Conservation (phyloP, 495 filamentous ascomycete species). For the Xylaria nigripes region DNA sequence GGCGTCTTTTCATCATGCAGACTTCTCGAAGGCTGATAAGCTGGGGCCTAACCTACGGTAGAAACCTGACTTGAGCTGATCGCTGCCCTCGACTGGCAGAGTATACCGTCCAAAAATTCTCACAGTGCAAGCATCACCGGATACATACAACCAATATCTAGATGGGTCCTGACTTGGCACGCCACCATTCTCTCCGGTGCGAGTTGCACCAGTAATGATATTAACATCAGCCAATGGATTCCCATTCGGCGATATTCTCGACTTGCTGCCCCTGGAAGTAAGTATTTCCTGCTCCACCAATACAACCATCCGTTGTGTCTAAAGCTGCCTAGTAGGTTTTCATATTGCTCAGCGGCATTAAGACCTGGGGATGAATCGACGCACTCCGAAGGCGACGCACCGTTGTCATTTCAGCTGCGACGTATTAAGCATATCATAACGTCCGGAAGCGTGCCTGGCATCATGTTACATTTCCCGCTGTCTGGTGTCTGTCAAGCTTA, state of each 20-base stretch:
- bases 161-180: background rate
- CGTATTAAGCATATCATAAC: background rate
- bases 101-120: background rate
- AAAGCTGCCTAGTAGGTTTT: background rate
- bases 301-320: background rate
- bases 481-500: conserved; percentile 1
- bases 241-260: background rate
- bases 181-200: background rate
- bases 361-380: background rate
- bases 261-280: background rate
- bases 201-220: background rate
- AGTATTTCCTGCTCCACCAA: conserved; percentile 4
- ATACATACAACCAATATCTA: background rate
- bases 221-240: background rate
- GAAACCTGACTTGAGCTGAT: no score
- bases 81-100: background rate
- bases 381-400: background rate
- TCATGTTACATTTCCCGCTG: background rate
- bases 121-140: background rate
- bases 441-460: background rate
- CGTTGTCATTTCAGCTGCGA: background rate
- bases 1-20: no score
- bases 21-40: no score
- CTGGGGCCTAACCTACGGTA: no score
- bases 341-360: background rate